Conservation (phyloP, 2,329 filamentous ascomycete species). For the Tolypocladium pustulatum region DNA sequence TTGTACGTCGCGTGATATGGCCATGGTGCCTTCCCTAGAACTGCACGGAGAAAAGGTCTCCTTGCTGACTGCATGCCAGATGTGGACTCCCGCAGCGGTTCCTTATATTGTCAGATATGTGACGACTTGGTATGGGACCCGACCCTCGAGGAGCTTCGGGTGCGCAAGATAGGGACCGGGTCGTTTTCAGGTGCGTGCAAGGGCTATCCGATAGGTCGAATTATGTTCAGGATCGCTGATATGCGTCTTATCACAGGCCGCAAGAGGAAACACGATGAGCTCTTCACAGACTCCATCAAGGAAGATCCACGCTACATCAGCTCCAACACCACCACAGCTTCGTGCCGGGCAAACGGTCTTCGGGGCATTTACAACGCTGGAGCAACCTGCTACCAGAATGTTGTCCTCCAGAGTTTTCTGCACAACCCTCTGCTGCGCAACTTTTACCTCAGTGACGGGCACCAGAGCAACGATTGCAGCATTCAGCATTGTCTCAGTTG, state of each 20-base stretch:
- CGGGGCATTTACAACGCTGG: constrained; percentile 94
- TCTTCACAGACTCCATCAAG: constrained; percentile 51
- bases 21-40: not conserved
- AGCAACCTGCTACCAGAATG: constrained; percentile 97
- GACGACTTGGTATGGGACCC: constrained; percentile 77
- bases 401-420: constrained; percentile 84
- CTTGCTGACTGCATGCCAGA: constrained; percentile 36
- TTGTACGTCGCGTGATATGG: constrained; percentile 38
- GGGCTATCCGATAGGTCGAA: not conserved
- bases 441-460: constrained; percentile 86
- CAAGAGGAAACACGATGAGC: constrained; percentile 67
- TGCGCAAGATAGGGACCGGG: constrained; percentile 58
- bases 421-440: constrained; percentile 88
- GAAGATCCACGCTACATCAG: constrained; percentile 71
- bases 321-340: constrained; percentile 66
- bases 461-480: constrained; percentile 66
- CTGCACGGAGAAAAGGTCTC: not conserved
- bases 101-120: constrained; percentile 72
- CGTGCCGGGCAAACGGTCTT: constrained; percentile 78
- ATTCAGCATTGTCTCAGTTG: constrained; percentile 54
- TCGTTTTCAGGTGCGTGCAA: constrained; percentile 49
- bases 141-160: constrained; percentile 63
- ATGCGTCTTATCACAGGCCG: constrained; percentile 33
- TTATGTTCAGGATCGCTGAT: constrained; percentile 1
- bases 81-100: constrained; percentile 66